A percentile compares a stretch with the other conserved stretches of the same genome.
Evolutionary conservation across 139 green algal species (phyloP).

Genomic region (Auxenochlorella pyrenoidosa): DNA sequence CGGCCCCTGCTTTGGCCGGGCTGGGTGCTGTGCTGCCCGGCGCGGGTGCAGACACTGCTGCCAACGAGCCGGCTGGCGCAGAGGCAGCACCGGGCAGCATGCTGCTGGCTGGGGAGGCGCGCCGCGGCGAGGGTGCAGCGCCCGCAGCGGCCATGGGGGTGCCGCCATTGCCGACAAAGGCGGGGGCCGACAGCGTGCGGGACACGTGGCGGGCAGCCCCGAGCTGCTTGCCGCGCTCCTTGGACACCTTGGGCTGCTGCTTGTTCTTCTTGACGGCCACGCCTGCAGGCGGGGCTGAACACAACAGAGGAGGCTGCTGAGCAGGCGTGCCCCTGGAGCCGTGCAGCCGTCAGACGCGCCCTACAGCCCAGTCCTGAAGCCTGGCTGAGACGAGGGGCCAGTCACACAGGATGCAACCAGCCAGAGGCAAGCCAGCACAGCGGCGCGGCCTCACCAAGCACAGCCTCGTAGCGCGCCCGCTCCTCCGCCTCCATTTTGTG

Average conservation of each 20-base stretch:
- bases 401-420: too few species aligned
- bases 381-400: too few species aligned
- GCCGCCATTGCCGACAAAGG: background rate
- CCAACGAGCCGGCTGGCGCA: background rate
- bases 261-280: conserved; percentile 21
- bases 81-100: background rate
- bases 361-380: too few species aligned
- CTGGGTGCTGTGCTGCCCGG: background rate
- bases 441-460: conserved; percentile 13
- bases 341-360: too few species aligned
- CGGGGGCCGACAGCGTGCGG: background rate
- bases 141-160: too few species aligned
- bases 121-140: background rate
- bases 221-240: conserved; percentile 9
- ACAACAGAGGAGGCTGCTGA: background rate
- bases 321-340: too few species aligned
- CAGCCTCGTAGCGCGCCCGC: conserved; percentile 32
- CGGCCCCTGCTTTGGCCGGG: background rate
- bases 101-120: background rate
- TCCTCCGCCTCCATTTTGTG: conserved; percentile 32
- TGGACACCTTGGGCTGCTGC: conserved; percentile 9
- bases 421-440: too few species aligned
- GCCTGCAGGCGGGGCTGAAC: background rate
- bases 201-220: background rate
- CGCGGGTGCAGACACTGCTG: background rate